A percentile compares a stretch with the other conserved stretches of the same genome.
Evolutionary conservation across 2,329 filamentous ascomycete species (phyloP).

Genomic region (Penicillium frequentans): DNA sequence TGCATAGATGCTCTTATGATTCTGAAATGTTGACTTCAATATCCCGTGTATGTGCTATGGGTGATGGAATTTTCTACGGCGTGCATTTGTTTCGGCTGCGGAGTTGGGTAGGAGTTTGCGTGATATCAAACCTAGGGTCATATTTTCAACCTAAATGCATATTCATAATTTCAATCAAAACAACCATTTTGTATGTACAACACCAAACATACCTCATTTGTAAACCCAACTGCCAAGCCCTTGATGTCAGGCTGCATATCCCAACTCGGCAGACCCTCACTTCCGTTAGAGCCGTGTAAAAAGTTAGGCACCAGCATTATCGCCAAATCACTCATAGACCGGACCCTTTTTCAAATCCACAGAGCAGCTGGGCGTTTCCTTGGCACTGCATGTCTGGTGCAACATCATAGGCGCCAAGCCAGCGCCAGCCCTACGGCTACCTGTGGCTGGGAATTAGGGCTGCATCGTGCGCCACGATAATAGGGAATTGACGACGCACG

Average conservation of each 20-base stretch:
- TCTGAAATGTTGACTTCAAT: constrained; percentile 20
- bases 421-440: background rate
- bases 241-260: constrained; percentile 4
- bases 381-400: constrained; percentile 15
- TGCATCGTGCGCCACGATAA: constrained; percentile 18
- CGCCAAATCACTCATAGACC: background rate
- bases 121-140: constrained; percentile 8
- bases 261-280: constrained; percentile 1
- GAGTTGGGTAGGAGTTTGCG: constrained; percentile 20
- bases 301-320: constrained; percentile 21
- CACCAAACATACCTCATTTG: background rate
- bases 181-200: background rate
- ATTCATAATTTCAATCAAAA: background rate
- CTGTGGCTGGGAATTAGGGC: constrained; percentile 17
- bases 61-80: constrained; percentile 14
- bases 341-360: background rate
- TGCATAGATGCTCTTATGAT: constrained; percentile 32
- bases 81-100: constrained; percentile 16
- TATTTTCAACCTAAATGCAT: constrained; percentile 6
- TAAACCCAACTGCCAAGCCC: constrained; percentile 11
- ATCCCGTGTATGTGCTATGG: constrained; percentile 20
- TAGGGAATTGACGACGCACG: background rate
- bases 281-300: constrained; percentile 1
- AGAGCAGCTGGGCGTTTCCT: constrained; percentile 3
- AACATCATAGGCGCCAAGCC: constrained; percentile 10